Percentiles rank a stretch among this genome's conserved stretches.
phyloP scores from a whole-genome alignment of 2,329 filamentous ascomycete species.

The Cercospora sesami region DNA sequence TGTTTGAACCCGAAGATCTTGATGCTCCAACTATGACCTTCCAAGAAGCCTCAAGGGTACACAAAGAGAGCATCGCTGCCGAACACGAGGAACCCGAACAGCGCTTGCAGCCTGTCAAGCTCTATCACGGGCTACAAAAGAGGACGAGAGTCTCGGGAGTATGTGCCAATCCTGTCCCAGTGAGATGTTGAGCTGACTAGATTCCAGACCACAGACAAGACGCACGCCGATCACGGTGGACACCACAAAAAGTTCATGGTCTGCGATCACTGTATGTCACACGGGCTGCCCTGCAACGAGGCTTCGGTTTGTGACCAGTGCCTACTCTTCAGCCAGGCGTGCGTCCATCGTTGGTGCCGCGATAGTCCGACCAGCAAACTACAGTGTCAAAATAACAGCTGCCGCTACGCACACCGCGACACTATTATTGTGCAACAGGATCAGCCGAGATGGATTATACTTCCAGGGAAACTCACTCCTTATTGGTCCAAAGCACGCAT shows the following conservation, averaged over 20 bases:
- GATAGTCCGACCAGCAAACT: slow-evolving; percentile 4
- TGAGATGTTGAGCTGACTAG: neutral
- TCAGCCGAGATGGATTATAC: slow-evolving; percentile 4
- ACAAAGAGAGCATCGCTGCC: too few species aligned
- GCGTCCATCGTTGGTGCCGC: slow-evolving; percentile 19
- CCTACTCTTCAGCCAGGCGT: neutral
- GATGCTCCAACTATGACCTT: too few species aligned
- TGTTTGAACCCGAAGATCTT: too few species aligned
- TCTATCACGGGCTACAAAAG: too few species aligned
- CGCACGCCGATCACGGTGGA: neutral
- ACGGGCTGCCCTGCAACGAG: slow-evolving; percentile 22
- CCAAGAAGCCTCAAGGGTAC: too few species aligned
- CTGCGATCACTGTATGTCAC: slow-evolving; percentile 23
- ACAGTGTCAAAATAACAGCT: slow-evolving; percentile 5
- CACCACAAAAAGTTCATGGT: slow-evolving; percentile 20
- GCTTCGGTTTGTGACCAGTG: slow-evolving; percentile 24
- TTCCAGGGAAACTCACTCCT: neutral
- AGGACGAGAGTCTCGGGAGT: too few species aligned
- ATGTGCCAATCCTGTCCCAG: too few species aligned
- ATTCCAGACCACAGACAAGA: neutral
- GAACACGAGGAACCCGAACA: too few species aligned
- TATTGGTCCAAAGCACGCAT: slow-evolving; percentile 1
- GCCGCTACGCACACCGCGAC: slow-evolving; percentile 15
- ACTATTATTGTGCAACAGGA: neutral
- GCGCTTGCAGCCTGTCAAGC: too few species aligned